Base-by-base conservation (phyloP, 768 basidiomycete genomes). In the Kondoa malvinella region DNA sequence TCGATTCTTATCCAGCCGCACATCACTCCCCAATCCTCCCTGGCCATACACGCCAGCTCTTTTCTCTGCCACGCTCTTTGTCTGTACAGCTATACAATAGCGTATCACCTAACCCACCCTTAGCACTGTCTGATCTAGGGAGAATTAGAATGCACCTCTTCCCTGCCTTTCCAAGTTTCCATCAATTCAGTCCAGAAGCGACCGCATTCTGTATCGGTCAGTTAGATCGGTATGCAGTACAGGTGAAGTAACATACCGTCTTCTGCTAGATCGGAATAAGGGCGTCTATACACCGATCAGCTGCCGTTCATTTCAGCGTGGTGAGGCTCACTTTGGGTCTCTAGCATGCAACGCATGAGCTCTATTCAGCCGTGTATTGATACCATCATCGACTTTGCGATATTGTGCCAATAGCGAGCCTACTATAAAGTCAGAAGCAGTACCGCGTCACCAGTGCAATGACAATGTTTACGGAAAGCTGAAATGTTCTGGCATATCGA, bases 131-230 rank as follows among this genome's bases (percentile, higher is more conserved):
- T n/a, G n/a, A n/a, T n/a, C n/a, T n/a, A n/a, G n/a, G n/a, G n/a
- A n/a, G n/a, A n/a, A n/a, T n/a, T n/a, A n/a, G n/a, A n/a, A n/a
- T n/a, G n/a, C n/a, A n/a, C n/a, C 57, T 59, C 57, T 32, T 63
- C 61, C 32, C 61, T 27, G 16, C 61, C 61, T 30, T 33, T 16
- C 61, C 61, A 63, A 27, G 33, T 15, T 3, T 27, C 12, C 61
- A 63, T 27, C 32, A 63, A 33, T 32, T 63, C 61, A 50, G 40
- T 50, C 30, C 30, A 33, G 58, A 60, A 60, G 15, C 25, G 58
- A 25, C 8, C 12, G 30, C 58, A 31, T 26, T 60, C 25, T 26
- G 58, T 31, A 60, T 60, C 25, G 12, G 25, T 25, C 58, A 8
- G 15, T 8, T 25, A 14, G 27, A 29, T 12, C 27, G 8, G 21